Conservation (phyloP, 2,329 filamentous ascomycete species). For the Penicillium sp. region DNA sequence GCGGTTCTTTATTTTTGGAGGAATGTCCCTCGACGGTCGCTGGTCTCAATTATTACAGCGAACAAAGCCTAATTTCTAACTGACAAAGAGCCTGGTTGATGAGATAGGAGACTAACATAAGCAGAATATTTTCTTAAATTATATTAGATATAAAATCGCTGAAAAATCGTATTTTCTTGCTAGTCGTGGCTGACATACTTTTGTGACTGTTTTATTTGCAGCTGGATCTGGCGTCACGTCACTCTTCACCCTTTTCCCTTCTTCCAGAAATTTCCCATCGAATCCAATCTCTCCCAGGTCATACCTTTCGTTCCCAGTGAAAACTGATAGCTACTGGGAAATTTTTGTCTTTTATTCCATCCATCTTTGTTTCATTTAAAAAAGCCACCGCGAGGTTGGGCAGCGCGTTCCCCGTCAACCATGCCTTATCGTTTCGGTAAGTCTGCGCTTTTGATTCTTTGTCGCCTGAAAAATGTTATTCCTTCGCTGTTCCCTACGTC, state of each 20-base stretch:
- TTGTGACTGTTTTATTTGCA: neutral
- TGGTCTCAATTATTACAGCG: neutral
- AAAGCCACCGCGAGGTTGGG: neutral
- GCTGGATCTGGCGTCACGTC: neutral
- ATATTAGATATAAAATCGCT: neutral
- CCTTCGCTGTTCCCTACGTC: neutral
- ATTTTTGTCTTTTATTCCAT: neutral
- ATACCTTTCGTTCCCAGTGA: neutral
- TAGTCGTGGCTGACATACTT: neutral
- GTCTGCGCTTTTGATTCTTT: neutral
- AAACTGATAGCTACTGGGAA: neutral
- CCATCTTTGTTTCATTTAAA: neutral
- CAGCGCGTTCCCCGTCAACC: neutral
- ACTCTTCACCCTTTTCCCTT: constrained; percentile 3
- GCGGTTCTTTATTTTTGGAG: neutral
- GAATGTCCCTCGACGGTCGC: neutral
- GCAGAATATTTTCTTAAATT: neutral
- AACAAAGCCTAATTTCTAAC: neutral
- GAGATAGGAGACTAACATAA: neutral
- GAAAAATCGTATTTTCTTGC: neutral
- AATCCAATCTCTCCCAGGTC: neutral
- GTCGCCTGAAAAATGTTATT: neutral
- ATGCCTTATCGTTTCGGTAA: constrained; percentile 30
- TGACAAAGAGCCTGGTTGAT: neutral
- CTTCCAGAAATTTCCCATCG: neutral